phyloP scores from a whole-genome alignment of 192 early-diverging fungal species.

The Jimgerdemannia lactiflua region DNA sequence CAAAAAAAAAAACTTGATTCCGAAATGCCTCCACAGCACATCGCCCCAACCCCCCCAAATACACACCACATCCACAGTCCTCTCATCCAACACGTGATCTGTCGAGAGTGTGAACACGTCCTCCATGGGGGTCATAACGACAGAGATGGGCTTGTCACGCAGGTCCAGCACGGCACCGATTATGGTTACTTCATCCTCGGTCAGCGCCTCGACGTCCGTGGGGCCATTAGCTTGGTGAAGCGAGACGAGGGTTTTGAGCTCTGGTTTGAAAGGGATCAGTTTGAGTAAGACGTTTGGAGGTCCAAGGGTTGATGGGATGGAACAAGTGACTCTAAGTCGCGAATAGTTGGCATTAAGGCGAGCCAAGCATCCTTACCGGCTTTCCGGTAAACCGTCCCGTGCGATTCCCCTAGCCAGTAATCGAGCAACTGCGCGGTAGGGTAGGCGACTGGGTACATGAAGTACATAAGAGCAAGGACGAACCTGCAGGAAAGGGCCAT shows the following conservation, averaged over 20 bases:
- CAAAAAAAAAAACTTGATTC: constrained; percentile 32
- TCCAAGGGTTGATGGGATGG: background rate
- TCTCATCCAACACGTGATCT: constrained; percentile 57
- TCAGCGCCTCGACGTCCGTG: constrained; percentile 59
- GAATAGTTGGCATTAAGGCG: background rate
- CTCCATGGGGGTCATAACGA: constrained; percentile 70
- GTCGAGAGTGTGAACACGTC: constrained; percentile 67
- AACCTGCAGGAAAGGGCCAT: constrained; percentile 40
- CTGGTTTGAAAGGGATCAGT: constrained; percentile 16
- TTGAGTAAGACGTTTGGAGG: background rate
- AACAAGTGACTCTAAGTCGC: background rate
- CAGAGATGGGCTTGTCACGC: constrained; percentile 62
- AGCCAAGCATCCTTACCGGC: constrained; percentile 33
- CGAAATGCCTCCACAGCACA: background rate
- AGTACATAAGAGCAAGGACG: constrained; percentile 63
- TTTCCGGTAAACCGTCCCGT: constrained; percentile 86
- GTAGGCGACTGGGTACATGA: constrained; percentile 74
- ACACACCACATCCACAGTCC: constrained; percentile 42
- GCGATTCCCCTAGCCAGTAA: constrained; percentile 78
- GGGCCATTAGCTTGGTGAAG: constrained; percentile 62
- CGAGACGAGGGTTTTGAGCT: constrained; percentile 76
- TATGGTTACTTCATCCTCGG: constrained; percentile 77
- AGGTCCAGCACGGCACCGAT: constrained; percentile 77
- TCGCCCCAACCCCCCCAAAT: background rate
- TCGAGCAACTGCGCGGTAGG: constrained; percentile 91